Evolutionary conservation across 768 basidiomycete species (phyloP), one percentile per base, ranked within the genome.

Genomic region (Hypsizygus marmoreus): DNA sequence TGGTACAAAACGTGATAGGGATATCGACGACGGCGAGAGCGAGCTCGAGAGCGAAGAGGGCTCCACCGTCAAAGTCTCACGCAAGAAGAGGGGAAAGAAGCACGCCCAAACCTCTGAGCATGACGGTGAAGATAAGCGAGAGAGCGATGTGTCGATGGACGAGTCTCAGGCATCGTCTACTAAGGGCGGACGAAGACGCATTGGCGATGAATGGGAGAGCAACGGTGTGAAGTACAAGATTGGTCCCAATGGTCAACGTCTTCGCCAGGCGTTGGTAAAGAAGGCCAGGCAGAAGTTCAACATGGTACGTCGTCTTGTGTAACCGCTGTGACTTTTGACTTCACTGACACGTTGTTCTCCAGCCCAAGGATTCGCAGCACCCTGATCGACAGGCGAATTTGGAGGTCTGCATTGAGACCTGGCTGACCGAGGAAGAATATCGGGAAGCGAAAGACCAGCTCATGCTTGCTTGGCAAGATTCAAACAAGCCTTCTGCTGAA

Each of bases 281-380:
- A 86, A 82, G 65, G 78, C 79, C 13, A 77, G 79, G 51, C 82
- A 78, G 42, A 82, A 80, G 53, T 89, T 84, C 56, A 69, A 73
- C 29, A 91, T 91, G 89, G 89, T 88, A 57, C 46, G 81, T 60
- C 33, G 25, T 39, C 11, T n/a, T n/a, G 20, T 31, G n/a, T n/a
- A 13, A 5, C 13, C 36, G 2, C 49, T 26, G 8, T 30, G 20
- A n/a, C n/a, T 50, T 36, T 26, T 16, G 20, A 37, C 37, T 50
- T 36, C 17, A 36, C 39, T 38, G 29, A 51, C 43, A 6, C 41
- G 39, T 31, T 22, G 11, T 25, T 45, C 28, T 12, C 28, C 52
- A 91, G 89, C 89, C 89, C 3, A 68, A 76, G 42, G 89, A 91
- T 59, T 90, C 88, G 6, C 75, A 80, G 47, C 88, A 91, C 61